These are phyloP conservation scores for Microcera coccophila DNA, from an alignment of 2,329 filamentous ascomycete genomes.

Conservation along the genomic window DNA sequence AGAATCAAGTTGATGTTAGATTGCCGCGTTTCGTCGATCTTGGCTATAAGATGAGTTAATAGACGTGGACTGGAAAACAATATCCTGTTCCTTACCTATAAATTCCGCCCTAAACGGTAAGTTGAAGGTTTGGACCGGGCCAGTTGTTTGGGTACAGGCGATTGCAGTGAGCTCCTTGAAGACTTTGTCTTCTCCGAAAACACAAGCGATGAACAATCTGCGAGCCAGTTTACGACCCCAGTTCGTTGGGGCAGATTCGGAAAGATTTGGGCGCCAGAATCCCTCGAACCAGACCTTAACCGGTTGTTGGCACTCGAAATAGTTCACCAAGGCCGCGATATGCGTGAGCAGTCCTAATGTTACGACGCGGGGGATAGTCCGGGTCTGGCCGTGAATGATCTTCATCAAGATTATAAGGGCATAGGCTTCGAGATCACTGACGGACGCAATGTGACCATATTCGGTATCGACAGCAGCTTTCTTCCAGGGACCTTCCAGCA, in stretches of 20 bases:
- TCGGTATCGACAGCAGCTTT: neutral
- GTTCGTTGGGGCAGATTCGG: neutral
- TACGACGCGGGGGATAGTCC: slow-evolving; percentile 36
- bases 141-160: neutral
- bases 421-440: slow-evolving; percentile 29
- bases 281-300: slow-evolving; percentile 32
- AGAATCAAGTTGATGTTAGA: too few relatives aligned
- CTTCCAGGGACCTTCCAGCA: neutral
- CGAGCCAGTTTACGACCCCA: neutral
- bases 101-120: neutral
- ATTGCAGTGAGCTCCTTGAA: neutral
- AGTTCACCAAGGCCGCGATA: slow-evolving; percentile 41
- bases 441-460: neutral
- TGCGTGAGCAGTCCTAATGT: slow-evolving; percentile 39
- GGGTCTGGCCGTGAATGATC: slow-evolving; percentile 40
- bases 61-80: neutral
- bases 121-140: neutral
- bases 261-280: neutral
- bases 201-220: neutral
- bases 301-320: slow-evolving; percentile 40
- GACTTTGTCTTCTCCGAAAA: neutral
- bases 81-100: neutral
- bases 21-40: neutral
- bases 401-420: slow-evolving; percentile 41
- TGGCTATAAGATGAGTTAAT: neutral